Evolutionary conservation across 2,329 filamentous ascomycete species (phyloP), one percentile per base, ranked within the genome.

Genomic region (Pseudogymnoascus sp.): DNA sequence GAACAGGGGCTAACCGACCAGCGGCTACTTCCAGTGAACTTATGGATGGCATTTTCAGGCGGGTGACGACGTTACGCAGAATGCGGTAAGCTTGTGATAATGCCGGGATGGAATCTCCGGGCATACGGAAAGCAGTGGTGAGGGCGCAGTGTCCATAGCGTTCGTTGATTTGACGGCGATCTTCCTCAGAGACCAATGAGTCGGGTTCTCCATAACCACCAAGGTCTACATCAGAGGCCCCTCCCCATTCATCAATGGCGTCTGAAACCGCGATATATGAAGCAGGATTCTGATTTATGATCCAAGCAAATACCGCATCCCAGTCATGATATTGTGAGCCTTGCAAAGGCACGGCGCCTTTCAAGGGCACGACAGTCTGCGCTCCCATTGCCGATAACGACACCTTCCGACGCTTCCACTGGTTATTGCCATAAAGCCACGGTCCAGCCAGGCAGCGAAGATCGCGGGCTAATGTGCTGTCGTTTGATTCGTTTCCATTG

Each of bases 231-330:
- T 92, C 89, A 6, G 77, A 76, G 0, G 88, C 87, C 0, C 89
- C 89, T 67, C 87, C 83, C 89, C 89, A 93, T 65, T 88, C 81
- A 63, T 85, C 81, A 34, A 91, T 76, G 6, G 81, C 84, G 57
- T 79, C 78, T 32, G 85, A 77, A n/a, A 83, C 81, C n/a, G 85
- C 75, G 25, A 72, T 75, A 79, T 90, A 88, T 14, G 84, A 81
- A 18, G 76, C 77, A 3, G 77, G 76, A 0, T 88, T 84, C 63
- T 84, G 82, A 2, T 74, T 69, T 12, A 81, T 77, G 38, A 93
- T 77, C 88, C 88, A 92, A 60, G 81, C 77, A 59, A 89, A 83
- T 3, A 87, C 77, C 64, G 82, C 78, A 64, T 90, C 85, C 88
- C 88, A 92, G 6, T 85, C 87, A 41, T 80, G 71, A 72, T 82